Evolutionary conservation across 306 rosid species (phyloP).

Genomic region (Rubus idaeus): DNA sequence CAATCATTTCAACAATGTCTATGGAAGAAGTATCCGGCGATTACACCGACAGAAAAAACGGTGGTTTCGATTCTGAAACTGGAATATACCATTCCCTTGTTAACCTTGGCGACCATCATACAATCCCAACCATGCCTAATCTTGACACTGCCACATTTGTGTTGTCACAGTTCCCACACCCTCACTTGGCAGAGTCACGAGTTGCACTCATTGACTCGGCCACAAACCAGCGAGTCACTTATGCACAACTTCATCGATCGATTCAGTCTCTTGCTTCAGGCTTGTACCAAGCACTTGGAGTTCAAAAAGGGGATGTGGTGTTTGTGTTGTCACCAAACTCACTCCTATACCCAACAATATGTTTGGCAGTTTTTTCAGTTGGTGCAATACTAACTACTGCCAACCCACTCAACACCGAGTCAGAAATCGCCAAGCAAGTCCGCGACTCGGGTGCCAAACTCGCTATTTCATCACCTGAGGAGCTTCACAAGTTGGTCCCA

Average conservation of each 20-base stretch:
- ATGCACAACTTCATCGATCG: slow-evolving; percentile 55
- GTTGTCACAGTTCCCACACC: slow-evolving; percentile 65
- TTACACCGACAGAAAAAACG: slow-evolving; percentile 8
- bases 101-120: slow-evolving; percentile 32
- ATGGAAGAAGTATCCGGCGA: slow-evolving; percentile 23
- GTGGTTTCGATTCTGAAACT: slow-evolving; percentile 55
- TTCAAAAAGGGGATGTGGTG: slow-evolving; percentile 75
- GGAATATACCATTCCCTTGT: slow-evolving; percentile 59
- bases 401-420: slow-evolving; percentile 63
- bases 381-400: slow-evolving; percentile 81
- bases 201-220: slow-evolving; percentile 63
- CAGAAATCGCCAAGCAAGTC: slow-evolving; percentile 76
- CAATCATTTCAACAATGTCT: slow-evolving; percentile 1
- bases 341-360: slow-evolving; percentile 56
- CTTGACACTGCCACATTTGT: slow-evolving; percentile 61
- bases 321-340: slow-evolving; percentile 71
- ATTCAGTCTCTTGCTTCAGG: slow-evolving; percentile 63
- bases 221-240: slow-evolving; percentile 45
- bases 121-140: slow-evolving; percentile 47
- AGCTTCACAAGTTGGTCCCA: slow-evolving; percentile 54
- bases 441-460: slow-evolving; percentile 63
- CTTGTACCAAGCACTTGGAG: slow-evolving; percentile 58
- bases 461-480: slow-evolving; percentile 70
- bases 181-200: slow-evolving; percentile 47
- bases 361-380: slow-evolving; percentile 65